These are phyloP conservation scores for Magnusiomyces magnusii DNA, from an alignment of 1,139 yeast species.

Conservation along the genomic window DNA sequence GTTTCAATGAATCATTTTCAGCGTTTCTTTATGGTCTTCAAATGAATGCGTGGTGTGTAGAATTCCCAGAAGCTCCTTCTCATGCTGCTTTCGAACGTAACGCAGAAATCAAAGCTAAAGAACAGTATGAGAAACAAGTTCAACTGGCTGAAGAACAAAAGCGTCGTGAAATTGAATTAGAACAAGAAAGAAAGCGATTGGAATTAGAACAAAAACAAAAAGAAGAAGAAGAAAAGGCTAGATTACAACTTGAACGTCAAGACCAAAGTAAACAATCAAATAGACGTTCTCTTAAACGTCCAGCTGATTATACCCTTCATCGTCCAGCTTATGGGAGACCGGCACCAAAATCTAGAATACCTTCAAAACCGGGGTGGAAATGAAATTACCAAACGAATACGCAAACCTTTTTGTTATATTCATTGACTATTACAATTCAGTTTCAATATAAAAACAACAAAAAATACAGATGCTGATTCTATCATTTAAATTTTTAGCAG, in stretches of 20 bases:
- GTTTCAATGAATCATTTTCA: slow-evolving; percentile 58
- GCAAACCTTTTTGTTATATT: too few relatives aligned
- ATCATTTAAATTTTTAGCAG: too few relatives aligned
- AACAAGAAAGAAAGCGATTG: background rate
- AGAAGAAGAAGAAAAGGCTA: slow-evolving; percentile 1
- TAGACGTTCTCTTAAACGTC: background rate
- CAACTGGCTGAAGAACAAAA: background rate
- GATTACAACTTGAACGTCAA: background rate
- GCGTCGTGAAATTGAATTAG: background rate
- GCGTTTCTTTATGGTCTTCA: slow-evolving; percentile 56
- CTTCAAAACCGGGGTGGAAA: slow-evolving; percentile 4
- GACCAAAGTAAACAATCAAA: background rate
- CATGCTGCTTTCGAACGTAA: slow-evolving; percentile 25
- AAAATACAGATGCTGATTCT: too few relatives aligned
- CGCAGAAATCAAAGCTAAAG: slow-evolving; percentile 10
- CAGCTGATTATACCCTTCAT: slow-evolving; percentile 3
- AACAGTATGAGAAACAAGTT: background rate
- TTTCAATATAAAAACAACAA: too few relatives aligned
- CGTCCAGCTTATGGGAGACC: slow-evolving; percentile 6
- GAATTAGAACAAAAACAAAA: background rate
- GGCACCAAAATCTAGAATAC: background rate
- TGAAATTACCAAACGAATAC: background rate
- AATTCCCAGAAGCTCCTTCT: slow-evolving; percentile 44
- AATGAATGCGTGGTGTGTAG: slow-evolving; percentile 65
- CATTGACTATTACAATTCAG: too few relatives aligned